Base-by-base conservation (phyloP, 352 stramenopile species). In the Globisporangium cystogenes region DNA sequence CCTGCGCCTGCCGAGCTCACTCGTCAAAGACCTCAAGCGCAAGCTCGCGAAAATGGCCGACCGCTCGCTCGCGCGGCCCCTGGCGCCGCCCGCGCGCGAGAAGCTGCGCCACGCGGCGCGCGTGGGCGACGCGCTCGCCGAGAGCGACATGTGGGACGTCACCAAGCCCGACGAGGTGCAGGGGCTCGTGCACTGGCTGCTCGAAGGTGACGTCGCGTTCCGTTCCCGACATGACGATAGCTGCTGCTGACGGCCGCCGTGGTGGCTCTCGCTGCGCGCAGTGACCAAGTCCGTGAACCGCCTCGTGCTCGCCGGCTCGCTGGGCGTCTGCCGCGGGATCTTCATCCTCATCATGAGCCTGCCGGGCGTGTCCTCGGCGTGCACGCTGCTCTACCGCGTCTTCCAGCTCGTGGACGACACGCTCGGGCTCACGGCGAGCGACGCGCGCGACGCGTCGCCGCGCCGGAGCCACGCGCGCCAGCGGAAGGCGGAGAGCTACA, bases 291-390 rank as follows among this genome's bases (percentile, higher is more conserved):
- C 70, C 31, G 60, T 93, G 55, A 87, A 81, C 46, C 65, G 67
- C 49, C 57, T 93, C 20, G 65, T 73, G 50, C 24, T 84, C 8
- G 60, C 61, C 7, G 64, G 66, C 20, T 74, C 82, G 4, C 37
- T 85, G n/a, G 59, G 77, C 45, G 57, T 85, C 39, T 93, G 79
- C 44, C 71, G 75, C 33, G 66, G 75, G 31, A 76, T 93, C 50
- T 87, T 84, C 64, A 81, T 87, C 59, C 52, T 93, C 31, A 68
- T 93, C 31, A 82, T 86, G 72, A 86, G 70, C 59, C 59, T 93
- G 24, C 78, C 82, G 12, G 82, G 79, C 40, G 72, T 93, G 43
- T 85, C 79, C 29, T 83, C 76, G 1, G 66, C 73, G 0, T 90
- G 79, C 47, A 71, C 76, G 49, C 55, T 93, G 12, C 84, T 90